Evolutionary conservation across 2,329 filamentous ascomycete species (phyloP), one percentile per base, ranked within the genome.

Genomic region (Dryadomyces sulphureus): DNA sequence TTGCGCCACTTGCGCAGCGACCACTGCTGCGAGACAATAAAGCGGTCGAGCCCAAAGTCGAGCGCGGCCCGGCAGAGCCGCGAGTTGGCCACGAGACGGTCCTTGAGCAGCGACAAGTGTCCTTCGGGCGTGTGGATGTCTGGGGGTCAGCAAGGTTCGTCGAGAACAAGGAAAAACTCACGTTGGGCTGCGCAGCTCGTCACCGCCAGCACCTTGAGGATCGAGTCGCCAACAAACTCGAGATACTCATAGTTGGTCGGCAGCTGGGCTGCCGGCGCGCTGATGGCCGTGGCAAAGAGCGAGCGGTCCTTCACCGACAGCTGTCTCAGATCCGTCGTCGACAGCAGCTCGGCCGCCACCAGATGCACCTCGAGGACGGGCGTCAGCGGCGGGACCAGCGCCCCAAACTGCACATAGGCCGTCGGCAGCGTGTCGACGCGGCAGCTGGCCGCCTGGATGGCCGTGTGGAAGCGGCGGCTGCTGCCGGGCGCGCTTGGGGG

Each of bases 181-280:
- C 74, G 57, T 20, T 68, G 60, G 0, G 70, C 68, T 17, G 67
- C 65, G 3, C 89, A 68, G 46, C 87, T 80, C 1, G 86, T 59
- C 0, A 79, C 77, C 0, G 82, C 71, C 41, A 75, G 77, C 47
- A 81, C 75, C 56, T 96, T 96, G 34, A 96, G 68, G 2, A 94
- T 68, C 0, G 78, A 79, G 55, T 96, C 90, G 0, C 92, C 92
- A 0, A 95, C 65, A 53, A 93, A 93, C 58, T 96, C 92, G 0
- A 94, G 66, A 3, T 83, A 70, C 55, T 96, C 83, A 57, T 95
- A 95, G 52, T 94, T 73, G 0, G 69, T 70, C 1, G 64, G 59
- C 41, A 79, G 77, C 2, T 61, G 57, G 0, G 84, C 77, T 1
- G 68, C 68, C 0, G 79, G 75, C 0, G 84, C 68, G 43, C 74